Evolutionary conservation across 768 basidiomycete species (phyloP).

Genomic region (Calocybe indica): DNA sequence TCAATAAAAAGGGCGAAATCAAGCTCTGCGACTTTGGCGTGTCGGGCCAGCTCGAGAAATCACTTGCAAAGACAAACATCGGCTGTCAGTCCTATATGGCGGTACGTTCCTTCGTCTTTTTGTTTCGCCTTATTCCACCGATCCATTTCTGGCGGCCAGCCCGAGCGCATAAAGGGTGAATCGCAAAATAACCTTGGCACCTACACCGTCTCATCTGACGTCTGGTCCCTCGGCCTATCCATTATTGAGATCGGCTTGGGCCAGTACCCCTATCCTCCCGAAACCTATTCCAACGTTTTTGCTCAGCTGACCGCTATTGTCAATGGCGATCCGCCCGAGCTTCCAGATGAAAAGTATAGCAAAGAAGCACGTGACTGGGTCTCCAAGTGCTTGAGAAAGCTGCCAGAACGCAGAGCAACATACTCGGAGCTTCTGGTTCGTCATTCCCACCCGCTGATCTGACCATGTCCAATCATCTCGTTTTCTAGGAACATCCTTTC

Average conservation of each 20-base stretch:
- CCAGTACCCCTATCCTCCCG: conserved; percentile 93
- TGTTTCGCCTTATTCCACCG: background rate
- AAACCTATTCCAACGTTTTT: conserved; percentile 96
- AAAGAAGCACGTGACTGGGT: conserved; percentile 80
- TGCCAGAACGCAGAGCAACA: conserved; percentile 70
- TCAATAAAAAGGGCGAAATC: conserved; percentile 82
- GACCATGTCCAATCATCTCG: background rate
- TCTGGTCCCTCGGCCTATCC: conserved; percentile 94
- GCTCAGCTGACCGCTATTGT: conserved; percentile 96
- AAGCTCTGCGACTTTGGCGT: conserved; percentile 99
- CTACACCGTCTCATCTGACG: conserved; percentile 95
- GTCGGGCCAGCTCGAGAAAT: conserved; percentile 94
- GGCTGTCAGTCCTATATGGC: conserved; percentile 99
- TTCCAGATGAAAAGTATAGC: conserved; percentile 68
- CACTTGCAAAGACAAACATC: conserved; percentile 95
- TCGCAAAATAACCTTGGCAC: conserved; percentile 80
- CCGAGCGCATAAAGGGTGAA: conserved; percentile 95
- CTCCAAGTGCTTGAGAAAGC: conserved; percentile 71
- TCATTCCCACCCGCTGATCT: conserved; percentile 6
- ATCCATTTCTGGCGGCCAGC: conserved; percentile 36
- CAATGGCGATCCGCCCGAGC: conserved; percentile 83
- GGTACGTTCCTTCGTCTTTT: conserved; percentile 36
- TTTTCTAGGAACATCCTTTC: conserved; percentile 69
- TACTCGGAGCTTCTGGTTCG: conserved; percentile 77
- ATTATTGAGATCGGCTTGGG: conserved; percentile 92